Evolutionary conservation across 177 flowering plant genomes (phyloP).

Genomic region (Vitis hybrid): DNA sequence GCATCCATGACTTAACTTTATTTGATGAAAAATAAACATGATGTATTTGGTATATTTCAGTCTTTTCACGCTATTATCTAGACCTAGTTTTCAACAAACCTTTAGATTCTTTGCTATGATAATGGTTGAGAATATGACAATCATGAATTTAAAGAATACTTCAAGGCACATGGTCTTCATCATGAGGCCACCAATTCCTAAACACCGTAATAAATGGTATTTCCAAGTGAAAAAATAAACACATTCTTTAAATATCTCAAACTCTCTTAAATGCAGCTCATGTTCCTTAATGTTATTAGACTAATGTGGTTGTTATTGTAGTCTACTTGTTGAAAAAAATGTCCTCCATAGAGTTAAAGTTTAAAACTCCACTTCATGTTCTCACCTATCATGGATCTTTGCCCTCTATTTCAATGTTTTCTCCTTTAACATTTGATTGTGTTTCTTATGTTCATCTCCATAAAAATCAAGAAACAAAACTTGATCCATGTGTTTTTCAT

Average conservation of each 20-base stretch:
- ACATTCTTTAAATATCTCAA: not conserved
- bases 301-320: not conserved
- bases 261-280: not conserved
- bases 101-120: not conserved
- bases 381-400: not conserved
- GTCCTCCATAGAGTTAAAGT: not conserved
- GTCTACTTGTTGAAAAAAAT: not conserved
- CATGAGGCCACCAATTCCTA: not conserved
- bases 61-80: not conserved
- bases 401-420: not conserved
- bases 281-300: not conserved
- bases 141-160: not conserved
- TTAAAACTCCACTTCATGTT: conserved; percentile 1
- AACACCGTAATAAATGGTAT: not conserved
- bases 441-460: too few relatives aligned
- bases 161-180: not conserved
- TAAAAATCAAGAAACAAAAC: not conserved
- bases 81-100: not conserved
- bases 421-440: too few relatives aligned
- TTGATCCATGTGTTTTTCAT: conserved; percentile 9
- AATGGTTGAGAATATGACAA: not conserved
- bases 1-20: too few relatives aligned
- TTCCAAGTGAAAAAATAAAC: not conserved
- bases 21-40: not conserved
- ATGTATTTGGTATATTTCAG: not conserved